A percentile compares a stretch with the other conserved stretches of the same genome.
Conservation (phyloP, 2,329 filamentous ascomycete species). For the Sporothrix sp. region DNA sequence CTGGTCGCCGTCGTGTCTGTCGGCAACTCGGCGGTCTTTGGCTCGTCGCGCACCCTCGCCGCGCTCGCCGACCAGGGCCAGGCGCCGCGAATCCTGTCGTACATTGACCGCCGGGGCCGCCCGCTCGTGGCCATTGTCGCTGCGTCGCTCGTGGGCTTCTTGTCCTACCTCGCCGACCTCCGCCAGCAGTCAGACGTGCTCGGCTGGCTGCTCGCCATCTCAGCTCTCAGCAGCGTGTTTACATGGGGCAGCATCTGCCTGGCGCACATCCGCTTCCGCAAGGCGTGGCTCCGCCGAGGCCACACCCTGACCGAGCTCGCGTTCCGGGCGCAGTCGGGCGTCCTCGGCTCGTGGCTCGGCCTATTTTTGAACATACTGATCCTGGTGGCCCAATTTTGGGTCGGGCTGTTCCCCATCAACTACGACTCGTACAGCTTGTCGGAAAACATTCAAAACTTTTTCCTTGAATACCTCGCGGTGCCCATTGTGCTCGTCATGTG, state of each 20-base stretch:
- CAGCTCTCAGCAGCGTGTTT: constrained; percentile 64
- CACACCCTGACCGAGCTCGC: constrained; percentile 67
- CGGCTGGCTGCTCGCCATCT: constrained; percentile 69
- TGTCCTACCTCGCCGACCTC: constrained; percentile 67
- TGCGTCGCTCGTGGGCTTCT: constrained; percentile 57
- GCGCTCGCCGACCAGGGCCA: constrained; percentile 82
- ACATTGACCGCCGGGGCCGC: constrained; percentile 74
- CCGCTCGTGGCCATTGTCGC: constrained; percentile 64
- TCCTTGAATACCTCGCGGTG: constrained; percentile 60
- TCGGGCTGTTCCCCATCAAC: constrained; percentile 65
- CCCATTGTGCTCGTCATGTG: constrained; percentile 62
- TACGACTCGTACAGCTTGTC: constrained; percentile 35
- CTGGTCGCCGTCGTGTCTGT: constrained; percentile 84
- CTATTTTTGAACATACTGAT: constrained; percentile 66
- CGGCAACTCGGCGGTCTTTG: constrained; percentile 85
- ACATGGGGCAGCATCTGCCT: constrained; percentile 80
- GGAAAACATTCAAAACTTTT: constrained; percentile 55
- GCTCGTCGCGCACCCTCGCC: constrained; percentile 79
- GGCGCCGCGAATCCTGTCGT: constrained; percentile 66
- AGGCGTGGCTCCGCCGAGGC: constrained; percentile 62
- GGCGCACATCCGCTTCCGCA: constrained; percentile 85
- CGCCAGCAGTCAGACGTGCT: constrained; percentile 53
- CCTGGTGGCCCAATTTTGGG: constrained; percentile 79
- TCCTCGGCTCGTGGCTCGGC: constrained; percentile 72
- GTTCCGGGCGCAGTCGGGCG: constrained; percentile 69